Percentiles rank a stretch among this genome's conserved stretches.
These are phyloP conservation scores for Penicillium coprophilum DNA, from an alignment of 495 filamentous ascomycete genomes.

Conservation along the genomic window DNA sequence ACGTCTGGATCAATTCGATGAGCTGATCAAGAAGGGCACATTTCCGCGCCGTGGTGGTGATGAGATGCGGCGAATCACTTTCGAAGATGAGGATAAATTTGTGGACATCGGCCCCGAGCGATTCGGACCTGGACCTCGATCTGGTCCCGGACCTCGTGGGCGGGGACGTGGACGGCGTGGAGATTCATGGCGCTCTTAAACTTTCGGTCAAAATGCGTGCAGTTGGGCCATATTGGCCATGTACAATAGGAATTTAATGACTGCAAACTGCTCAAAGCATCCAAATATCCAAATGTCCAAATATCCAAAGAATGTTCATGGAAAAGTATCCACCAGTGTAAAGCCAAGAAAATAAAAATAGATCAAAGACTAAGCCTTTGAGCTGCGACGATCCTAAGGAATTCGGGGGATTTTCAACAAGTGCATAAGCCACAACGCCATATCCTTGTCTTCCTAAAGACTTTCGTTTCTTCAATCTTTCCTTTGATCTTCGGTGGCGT, in stretches of 20 bases:
- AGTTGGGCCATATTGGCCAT: neutral
- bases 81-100: constrained; percentile 67
- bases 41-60: constrained; percentile 52
- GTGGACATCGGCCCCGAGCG: constrained; percentile 73
- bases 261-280: neutral
- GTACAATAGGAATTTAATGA: constrained; percentile 3
- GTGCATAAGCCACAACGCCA: neutral
- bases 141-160: constrained; percentile 32
- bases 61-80: constrained; percentile 72
- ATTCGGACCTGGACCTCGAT: constrained; percentile 37
- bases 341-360: constrained; percentile 9
- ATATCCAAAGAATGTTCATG: too few relatives aligned
- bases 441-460: neutral
- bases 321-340: too few relatives aligned
- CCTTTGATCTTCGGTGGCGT: constrained; percentile 9
- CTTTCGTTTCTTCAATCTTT: neutral
- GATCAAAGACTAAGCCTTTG: constrained; percentile 6
- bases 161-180: constrained; percentile 32
- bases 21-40: constrained; percentile 48
- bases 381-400: neutral
- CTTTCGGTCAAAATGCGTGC: neutral
- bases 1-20: constrained; percentile 66
- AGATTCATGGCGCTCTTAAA: constrained; percentile 11
- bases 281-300: neutral
- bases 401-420: neutral